Evolutionary conservation across 2,329 filamentous ascomycete species (phyloP), one percentile per base, ranked within the genome.

Genomic region (Phaeosphaeriaceae sp.): DNA sequence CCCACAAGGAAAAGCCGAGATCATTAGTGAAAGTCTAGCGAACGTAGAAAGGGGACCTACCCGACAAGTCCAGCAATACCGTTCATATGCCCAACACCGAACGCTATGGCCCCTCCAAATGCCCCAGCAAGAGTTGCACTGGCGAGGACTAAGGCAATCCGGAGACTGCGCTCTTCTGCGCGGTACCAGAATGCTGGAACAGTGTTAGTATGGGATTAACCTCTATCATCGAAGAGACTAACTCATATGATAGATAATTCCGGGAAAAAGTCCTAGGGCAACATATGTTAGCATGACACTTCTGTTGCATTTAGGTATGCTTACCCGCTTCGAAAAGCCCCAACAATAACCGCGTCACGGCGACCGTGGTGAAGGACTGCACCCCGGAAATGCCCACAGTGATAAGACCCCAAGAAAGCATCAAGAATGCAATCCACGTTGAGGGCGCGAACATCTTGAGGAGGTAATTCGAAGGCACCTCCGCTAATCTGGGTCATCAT

Each of bases 381-480:
- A 78, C 75, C 6, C 81, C 66, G 2, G 79, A 80, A 58, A 80
- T 81, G 24, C 82, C 68, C 2, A 79, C 82, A 53, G 79, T 79
- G 0, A 82, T 74, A 48, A 75, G 68, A 1, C 81, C 80, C 78
- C 78, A 81, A 2, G 63, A 49, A 36, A 67, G 48, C 27, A 85
- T 85, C 1, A 88, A 72, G 0, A 83, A 62, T 10, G 53, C 53
- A 45, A 70, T 58, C 65, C 67, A 71, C 20, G 44, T 40, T 10
- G 56, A 63, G 0, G 85, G 85, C 0, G 82, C 84, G 0, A 85
- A 85, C 1, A 80, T 77, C 62, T 88, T 88, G 24, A 88, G 80
- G 9, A 86, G 75, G 60, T 86, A 84, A 61, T 88, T 88, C 61
- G 83, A 86, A 0, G 86, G 86, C 5, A 69, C 74, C 61, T 81